Conservation (phyloP, 2,329 filamentous ascomycete genomes). For the Claviceps citrina region DNA sequence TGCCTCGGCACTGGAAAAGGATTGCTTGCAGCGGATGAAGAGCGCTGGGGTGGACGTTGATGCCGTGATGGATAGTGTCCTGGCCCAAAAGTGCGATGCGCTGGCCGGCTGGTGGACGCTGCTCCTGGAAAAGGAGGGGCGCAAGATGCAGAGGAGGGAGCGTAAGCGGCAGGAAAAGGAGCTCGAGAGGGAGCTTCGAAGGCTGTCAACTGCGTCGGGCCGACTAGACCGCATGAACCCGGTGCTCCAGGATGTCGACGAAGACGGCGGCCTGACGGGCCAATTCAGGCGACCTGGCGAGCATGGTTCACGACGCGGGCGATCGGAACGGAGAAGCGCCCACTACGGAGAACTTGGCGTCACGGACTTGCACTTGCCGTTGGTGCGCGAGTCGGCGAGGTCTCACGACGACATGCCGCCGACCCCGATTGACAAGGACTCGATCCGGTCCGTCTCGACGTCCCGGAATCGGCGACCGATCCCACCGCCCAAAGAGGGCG, state of each 20-base stretch:
- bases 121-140: slow-evolving; percentile 82
- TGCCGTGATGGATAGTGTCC: slow-evolving; percentile 81
- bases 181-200: slow-evolving; percentile 60
- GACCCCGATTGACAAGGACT: slow-evolving; percentile 65
- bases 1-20: slow-evolving; percentile 72
- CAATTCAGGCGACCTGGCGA: slow-evolving; percentile 29
- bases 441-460: slow-evolving; percentile 59
- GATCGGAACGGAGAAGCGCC: slow-evolving; percentile 60
- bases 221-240: slow-evolving; percentile 69
- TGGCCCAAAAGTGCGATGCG: slow-evolving; percentile 77
- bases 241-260: slow-evolving; percentile 61
- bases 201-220: slow-evolving; percentile 79
- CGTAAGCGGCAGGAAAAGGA: slow-evolving; percentile 76
- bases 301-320: slow-evolving; percentile 47
- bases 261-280: slow-evolving; percentile 46
- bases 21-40: slow-evolving; percentile 82
- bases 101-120: slow-evolving; percentile 94
- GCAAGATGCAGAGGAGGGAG: slow-evolving; percentile 68
- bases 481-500: slow-evolving; percentile 73
- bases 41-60: slow-evolving; percentile 90
- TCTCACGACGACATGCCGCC: slow-evolving; percentile 37
- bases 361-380: slow-evolving; percentile 67
- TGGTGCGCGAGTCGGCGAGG: slow-evolving; percentile 48
- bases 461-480: slow-evolving; percentile 60
- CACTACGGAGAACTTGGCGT: slow-evolving; percentile 46